These are phyloP conservation scores for Solanum ossicruentum DNA, from an alignment of 257 asterid genomes.

Conservation along the genomic window DNA sequence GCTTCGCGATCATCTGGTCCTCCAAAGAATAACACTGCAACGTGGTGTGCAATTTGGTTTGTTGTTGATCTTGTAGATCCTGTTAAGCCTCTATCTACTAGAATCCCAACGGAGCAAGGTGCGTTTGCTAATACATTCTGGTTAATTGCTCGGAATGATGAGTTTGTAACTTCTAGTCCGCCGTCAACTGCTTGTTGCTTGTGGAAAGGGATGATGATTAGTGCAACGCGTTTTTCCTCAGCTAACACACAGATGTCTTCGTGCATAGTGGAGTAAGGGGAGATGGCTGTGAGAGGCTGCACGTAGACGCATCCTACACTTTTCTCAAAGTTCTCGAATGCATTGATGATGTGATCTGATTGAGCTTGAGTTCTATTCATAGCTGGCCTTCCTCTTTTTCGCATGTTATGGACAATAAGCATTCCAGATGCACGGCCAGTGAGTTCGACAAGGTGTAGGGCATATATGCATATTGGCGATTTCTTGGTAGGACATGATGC, in stretches of 20 bases:
- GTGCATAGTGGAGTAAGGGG: constrained; percentile 94
- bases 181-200: constrained; percentile 96
- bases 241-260: constrained; percentile 78
- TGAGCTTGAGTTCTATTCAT: constrained; percentile 78
- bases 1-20: constrained; percentile 91
- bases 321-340: constrained; percentile 79
- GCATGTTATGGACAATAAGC: constrained; percentile 72
- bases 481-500: constrained; percentile 66
- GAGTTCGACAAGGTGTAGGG: constrained; percentile 87
- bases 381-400: constrained; percentile 49
- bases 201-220: constrained; percentile 73
- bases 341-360: constrained; percentile 78
- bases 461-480: constrained; percentile 61
- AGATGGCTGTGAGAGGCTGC: constrained; percentile 70
- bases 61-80: constrained; percentile 46
- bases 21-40: constrained; percentile 64
- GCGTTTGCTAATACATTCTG: constrained; percentile 70
- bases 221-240: constrained; percentile 64
- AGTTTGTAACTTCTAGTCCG: constrained; percentile 74
- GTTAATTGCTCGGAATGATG: constrained; percentile 55
- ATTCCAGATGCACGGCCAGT: constrained; percentile 93
- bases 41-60: constrained; percentile 44
- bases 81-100: constrained; percentile 77
- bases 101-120: constrained; percentile 81
- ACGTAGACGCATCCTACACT: constrained; percentile 44